Evolutionary conservation across 2,329 filamentous ascomycete genomes (phyloP).

Genomic region (Monosporascus ibericus): DNA sequence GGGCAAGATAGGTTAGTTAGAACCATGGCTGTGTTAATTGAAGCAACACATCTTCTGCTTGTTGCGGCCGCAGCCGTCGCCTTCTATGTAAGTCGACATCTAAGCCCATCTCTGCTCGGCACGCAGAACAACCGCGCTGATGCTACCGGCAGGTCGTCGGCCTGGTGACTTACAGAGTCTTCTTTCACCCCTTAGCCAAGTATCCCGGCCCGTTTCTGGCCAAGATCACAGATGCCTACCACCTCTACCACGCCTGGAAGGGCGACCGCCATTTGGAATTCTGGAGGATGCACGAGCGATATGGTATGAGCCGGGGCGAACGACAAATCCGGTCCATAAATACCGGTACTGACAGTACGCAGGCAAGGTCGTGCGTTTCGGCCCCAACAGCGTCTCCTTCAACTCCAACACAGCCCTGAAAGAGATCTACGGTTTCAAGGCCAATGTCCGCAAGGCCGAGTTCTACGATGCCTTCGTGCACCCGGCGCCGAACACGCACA

Average conservation of each 20-base stretch:
- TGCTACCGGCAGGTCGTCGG: conserved; percentile 14
- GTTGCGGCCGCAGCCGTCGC: neutral
- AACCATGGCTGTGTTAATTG: neutral
- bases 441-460: conserved; percentile 61
- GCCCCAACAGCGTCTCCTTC: conserved; percentile 71
- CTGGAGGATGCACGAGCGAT: conserved; percentile 62
- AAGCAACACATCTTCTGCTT: neutral
- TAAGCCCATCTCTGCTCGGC: neutral
- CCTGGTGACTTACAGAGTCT: conserved; percentile 50
- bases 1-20: neutral
- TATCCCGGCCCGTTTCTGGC: conserved; percentile 60
- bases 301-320: conserved; percentile 43
- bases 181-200: conserved; percentile 58
- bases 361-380: conserved; percentile 68
- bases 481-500: conserved; percentile 67
- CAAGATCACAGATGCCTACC: conserved; percentile 57
- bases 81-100: neutral
- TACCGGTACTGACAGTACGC: neutral
- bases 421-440: conserved; percentile 58
- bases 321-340: neutral
- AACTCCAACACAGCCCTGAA: conserved; percentile 65
- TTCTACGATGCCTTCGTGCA: conserved; percentile 71
- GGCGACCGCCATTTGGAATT: conserved; percentile 71
- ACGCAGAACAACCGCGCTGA: neutral
- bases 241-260: conserved; percentile 68